Base-by-base conservation (phyloP, 441 rosid species). In the Erysimum cheiri region DNA sequence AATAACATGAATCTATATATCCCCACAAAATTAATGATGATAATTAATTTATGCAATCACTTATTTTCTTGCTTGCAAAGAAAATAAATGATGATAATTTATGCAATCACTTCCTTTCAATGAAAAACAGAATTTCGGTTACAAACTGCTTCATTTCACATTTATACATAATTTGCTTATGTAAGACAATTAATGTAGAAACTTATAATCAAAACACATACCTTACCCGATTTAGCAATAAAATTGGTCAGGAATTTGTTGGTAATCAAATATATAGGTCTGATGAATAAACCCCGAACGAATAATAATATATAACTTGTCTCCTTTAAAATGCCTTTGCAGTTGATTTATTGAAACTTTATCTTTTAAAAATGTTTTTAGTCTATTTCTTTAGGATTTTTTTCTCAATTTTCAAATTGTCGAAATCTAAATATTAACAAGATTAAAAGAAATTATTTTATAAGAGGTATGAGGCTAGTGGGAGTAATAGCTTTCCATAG, bases 1-100 rank as follows among this genome's bases (percentile, higher is more conserved):
- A 67, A 68, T 46, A 61, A 62, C 73, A 67, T 46, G 32, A 31
- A 52, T 46, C 24, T n/a, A n/a, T n/a, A n/a, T 57, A 69, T 68
- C 69, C 69, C 73, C 73, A 68, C 78, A 54, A 36, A 53, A 44
- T 43, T 74, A 9, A 24, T 8, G 61, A 50, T 64, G 32, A 55
- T n/a, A n/a, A n/a, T n/a, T 28, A 5, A 31, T 31, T 33, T 46
- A 4, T 57, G 64, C 47, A 13, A 56, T 67, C 70, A 39, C 60
- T 28, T 53, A 22, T 67, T 41, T 53, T 52, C 55, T 67, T 67
- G 69, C 67, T 74, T 60, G 73, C 60, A 63, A 22, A 35, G 19
- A 6, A n/a, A 53, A 33, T 28, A 55, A 72, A 72, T 56, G 61
- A 50, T 64, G 32, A 55, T 28, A 5, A 31, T 31, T 33, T 46